These are phyloP conservation scores for Diplodia intermedia DNA, from an alignment of 2,329 filamentous ascomycete genomes.

Conservation along the genomic window DNA sequence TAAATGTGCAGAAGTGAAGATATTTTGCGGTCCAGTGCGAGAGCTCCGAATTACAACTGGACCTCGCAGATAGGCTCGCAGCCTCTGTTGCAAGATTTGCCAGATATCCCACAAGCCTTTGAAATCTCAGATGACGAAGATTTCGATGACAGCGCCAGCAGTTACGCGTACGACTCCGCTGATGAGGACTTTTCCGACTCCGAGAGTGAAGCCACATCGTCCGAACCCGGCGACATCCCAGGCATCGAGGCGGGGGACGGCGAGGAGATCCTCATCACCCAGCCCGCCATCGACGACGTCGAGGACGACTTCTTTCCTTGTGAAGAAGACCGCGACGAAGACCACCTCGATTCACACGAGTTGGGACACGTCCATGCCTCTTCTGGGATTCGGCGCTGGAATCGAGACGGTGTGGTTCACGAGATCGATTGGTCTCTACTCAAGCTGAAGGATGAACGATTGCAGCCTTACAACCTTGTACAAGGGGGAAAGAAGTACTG, in stretches of 20 bases:
- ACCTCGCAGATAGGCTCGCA: conserved; percentile 48
- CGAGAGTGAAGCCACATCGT: conserved; percentile 51
- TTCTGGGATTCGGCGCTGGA: conserved; percentile 82
- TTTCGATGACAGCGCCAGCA: conserved; percentile 37
- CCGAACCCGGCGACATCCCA: conserved; percentile 56
- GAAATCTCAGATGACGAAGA: conserved; percentile 63
- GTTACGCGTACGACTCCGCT: conserved; percentile 39
- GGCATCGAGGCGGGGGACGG: conserved; percentile 62
- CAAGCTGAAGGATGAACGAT: conserved; percentile 73
- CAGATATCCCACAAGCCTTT: conserved; percentile 47
- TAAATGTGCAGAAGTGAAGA: conserved; percentile 31
- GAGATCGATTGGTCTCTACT: conserved; percentile 97
- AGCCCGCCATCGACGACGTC: conserved; percentile 89
- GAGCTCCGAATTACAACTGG: conserved; percentile 43
- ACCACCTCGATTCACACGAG: conserved; percentile 79
- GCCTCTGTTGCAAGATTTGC: conserved; percentile 43
- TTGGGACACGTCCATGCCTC: conserved; percentile 88
- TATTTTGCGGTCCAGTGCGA: conserved; percentile 54
- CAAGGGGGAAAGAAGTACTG: conserved; percentile 57
- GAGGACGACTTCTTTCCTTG: conserved; percentile 81
- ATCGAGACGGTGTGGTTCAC: conserved; percentile 74
- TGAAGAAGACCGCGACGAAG: conserved; percentile 75
- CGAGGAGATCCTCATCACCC: conserved; percentile 82
- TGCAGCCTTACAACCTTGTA: conserved; percentile 73
- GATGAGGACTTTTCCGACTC: conserved; percentile 68